These are phyloP conservation scores for Hypoxylon sp. DNA, from an alignment of 2,329 filamentous ascomycete species.

Conservation along the genomic window DNA sequence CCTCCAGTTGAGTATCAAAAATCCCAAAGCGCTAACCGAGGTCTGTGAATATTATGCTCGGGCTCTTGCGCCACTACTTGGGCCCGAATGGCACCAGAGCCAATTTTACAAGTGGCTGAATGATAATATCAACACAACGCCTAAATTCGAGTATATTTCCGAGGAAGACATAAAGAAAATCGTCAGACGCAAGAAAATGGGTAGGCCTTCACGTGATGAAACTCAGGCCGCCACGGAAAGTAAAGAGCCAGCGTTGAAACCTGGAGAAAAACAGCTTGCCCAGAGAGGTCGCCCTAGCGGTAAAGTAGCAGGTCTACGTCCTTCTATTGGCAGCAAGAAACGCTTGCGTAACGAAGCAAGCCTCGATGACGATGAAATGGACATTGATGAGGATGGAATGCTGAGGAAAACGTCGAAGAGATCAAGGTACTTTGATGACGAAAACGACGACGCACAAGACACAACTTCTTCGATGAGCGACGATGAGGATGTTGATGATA, in stretches of 20 bases:
- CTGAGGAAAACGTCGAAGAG: conserved; percentile 51
- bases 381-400: conserved; percentile 52
- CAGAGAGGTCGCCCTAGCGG: conserved; percentile 58
- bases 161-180: conserved; percentile 50
- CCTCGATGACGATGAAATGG: conserved; percentile 58
- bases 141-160: conserved; percentile 48
- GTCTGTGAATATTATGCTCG: conserved; percentile 63
- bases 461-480: conserved; percentile 47
- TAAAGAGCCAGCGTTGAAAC: conserved; percentile 39
- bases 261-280: conserved; percentile 47
- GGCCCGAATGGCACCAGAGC: conserved; percentile 53
- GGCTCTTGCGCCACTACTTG: conserved; percentile 54
- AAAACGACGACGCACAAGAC: conserved; percentile 45
- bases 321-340: conserved; percentile 61
- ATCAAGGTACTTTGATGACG: conserved; percentile 46
- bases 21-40: conserved; percentile 57
- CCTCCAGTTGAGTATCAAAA: conserved; percentile 59
- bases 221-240: conserved; percentile 30
- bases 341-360: conserved; percentile 56
- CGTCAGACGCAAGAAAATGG: conserved; percentile 49
- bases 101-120: conserved; percentile 53
- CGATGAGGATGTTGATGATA: conserved; percentile 51
- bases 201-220: conserved; percentile 37
- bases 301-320: conserved; percentile 63
- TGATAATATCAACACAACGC: conserved; percentile 50